Evolutionary conservation across 2,329 filamentous ascomycete genomes (phyloP), one percentile per base, ranked within the genome.

Genomic region (Beauveria australis): DNA sequence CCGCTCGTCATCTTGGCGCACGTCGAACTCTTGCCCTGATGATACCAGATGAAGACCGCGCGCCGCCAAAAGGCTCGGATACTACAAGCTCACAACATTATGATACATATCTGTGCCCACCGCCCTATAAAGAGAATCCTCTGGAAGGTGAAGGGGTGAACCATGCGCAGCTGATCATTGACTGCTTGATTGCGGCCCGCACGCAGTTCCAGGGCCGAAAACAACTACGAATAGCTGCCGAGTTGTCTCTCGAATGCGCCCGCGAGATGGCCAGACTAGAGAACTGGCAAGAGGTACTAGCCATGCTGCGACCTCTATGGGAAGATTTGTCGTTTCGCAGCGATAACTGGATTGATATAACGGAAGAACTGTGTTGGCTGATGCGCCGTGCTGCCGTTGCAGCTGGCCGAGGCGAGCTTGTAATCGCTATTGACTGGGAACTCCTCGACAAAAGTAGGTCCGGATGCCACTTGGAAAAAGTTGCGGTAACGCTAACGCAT

Each of bases 61-160:
- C 75, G 55, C 74, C 77, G 1, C 83, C 83, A 6, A 78, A 79
- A 41, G 76, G 78, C 18, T 76, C 79, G 4, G 73, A 75, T 7
- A 72, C 76, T 8, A 75, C 78, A 65, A 82, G 80, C 56, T 76
- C 79, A 0, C 84, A 84, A 63, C 76, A 76, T 1, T 87, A 88
- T 63, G 86, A 89, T 68, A 84, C 81, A 1, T 89, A 88, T 69
- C 79, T 89, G 74, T 88, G 85, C 60, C 84, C 83, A 14, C 79
- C 84, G 44, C 85, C 86, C 1, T 76, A 85, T 63, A 77, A 85
- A 64, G 85, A 88, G 66, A 78, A 78, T 53, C 83, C 84, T 0
- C 64, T 85, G 16, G 69, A 74, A 22, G 78, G 79, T 4, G 64
- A 70, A 5, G 81, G 82, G 0, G 75, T 83, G 47, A 77, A 86